Conservation (phyloP, 768 basidiomycete species). For the Suillus hirtellus region DNA sequence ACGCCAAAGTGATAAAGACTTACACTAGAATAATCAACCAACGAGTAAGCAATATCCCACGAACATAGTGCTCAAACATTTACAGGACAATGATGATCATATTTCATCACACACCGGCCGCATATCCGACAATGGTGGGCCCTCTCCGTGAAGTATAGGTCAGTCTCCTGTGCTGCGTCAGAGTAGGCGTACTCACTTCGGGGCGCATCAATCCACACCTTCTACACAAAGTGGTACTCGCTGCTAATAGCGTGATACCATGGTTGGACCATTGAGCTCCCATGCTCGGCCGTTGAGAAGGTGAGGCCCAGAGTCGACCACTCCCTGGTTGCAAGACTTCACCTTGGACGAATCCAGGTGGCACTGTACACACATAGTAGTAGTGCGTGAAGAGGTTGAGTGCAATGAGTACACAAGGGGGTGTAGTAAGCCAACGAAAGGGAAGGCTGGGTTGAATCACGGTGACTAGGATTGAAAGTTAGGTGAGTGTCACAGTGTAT, state of each 20-base stretch:
- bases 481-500: constrained; percentile 1
- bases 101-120: constrained; percentile 86
- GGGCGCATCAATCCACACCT: constrained; percentile 72
- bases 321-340: constrained; percentile 41
- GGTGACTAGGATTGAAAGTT: constrained; percentile 55
- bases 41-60: constrained; percentile 8
- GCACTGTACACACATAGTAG: constrained; percentile 76
- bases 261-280: constrained; percentile 52
- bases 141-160: constrained; percentile 51
- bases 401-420: constrained; percentile 73
- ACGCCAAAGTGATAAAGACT: constrained; percentile 20
- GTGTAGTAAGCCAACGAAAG: constrained; percentile 58
- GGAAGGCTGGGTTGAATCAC: constrained; percentile 70
- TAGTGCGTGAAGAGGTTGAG: constrained; percentile 82
- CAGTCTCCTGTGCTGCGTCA: constrained; percentile 12
- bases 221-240: constrained; percentile 58
- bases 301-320: constrained; percentile 60
- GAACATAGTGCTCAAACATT: constrained; percentile 33
- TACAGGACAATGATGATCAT: constrained; percentile 90
- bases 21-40: constrained; percentile 36
- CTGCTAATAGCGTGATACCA: constrained; percentile 51
- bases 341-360: constrained; percentile 80
- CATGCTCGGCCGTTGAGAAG: constrained; percentile 24
- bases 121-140: constrained; percentile 93
- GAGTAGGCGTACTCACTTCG: constrained; percentile 54